These are phyloP conservation scores for Saturnispora gosingensis DNA, from an alignment of 805 yeast species.

Conservation along the genomic window DNA sequence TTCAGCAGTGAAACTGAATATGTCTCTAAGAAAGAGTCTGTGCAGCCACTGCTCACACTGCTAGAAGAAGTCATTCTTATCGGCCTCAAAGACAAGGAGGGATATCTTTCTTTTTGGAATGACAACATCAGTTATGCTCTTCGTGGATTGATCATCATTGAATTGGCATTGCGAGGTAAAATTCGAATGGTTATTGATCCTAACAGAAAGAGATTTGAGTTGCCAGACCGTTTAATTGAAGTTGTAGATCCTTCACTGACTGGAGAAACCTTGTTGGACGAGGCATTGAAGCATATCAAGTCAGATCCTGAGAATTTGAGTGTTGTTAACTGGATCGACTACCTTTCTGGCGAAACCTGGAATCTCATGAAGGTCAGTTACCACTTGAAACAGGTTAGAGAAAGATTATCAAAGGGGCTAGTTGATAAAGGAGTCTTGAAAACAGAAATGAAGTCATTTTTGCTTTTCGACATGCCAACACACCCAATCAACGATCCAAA, in stretches of 20 bases:
- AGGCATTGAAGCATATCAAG: slow-evolving; percentile 84
- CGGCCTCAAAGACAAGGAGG: slow-evolving; percentile 94
- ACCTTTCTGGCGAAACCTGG: slow-evolving; percentile 95
- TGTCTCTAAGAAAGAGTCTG: slow-evolving; percentile 24
- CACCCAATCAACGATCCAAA: slow-evolving; percentile 87
- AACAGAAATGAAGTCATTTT: slow-evolving; percentile 91
- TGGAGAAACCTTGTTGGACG: slow-evolving; percentile 92
- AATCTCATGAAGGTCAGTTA: slow-evolving; percentile 87
- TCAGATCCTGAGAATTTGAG: slow-evolving; percentile 68
- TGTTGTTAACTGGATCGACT: slow-evolving; percentile 87
- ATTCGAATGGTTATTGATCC: slow-evolving; percentile 88
- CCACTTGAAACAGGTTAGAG: slow-evolving; percentile 95
- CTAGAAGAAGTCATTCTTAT: slow-evolving; percentile 94
- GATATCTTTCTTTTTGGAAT: slow-evolving; percentile 95
- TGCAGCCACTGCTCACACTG: slow-evolving; percentile 69
- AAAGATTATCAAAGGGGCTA: slow-evolving; percentile 88
- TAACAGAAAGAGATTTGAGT: slow-evolving; percentile 78
- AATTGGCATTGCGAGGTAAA: slow-evolving; percentile 84
- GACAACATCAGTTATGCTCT: slow-evolving; percentile 94
- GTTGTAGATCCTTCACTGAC: slow-evolving; percentile 80
- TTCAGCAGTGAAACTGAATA: neutral
- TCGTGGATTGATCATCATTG: slow-evolving; percentile 88
- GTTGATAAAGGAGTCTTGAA: slow-evolving; percentile 95
- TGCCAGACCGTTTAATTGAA: slow-evolving; percentile 80
- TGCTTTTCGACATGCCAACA: slow-evolving; percentile 96